Evolutionary conservation across 192 early-diverging fungal genomes (phyloP).

Genomic region (Linnemannia schmuckeri): DNA sequence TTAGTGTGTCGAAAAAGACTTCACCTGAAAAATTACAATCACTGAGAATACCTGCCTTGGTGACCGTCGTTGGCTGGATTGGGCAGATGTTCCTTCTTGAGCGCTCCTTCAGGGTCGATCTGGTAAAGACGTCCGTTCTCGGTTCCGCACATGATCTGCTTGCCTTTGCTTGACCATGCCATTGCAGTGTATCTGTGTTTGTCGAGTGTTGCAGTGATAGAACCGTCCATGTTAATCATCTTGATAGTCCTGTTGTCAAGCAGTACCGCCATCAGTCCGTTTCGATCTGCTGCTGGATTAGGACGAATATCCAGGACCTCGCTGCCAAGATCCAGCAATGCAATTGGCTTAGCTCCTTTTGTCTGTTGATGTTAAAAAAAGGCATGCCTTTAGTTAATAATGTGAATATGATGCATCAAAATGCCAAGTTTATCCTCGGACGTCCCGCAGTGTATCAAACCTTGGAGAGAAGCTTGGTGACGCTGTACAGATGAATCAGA

Average conservation of each 20-base stretch:
- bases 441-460: conserved; percentile 49
- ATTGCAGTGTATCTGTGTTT: conserved; percentile 64
- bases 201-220: conserved; percentile 48
- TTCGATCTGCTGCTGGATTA: conserved; percentile 64
- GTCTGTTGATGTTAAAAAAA: conserved; percentile 44
- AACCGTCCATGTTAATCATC: conserved; percentile 57
- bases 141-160: conserved; percentile 86
- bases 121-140: conserved; percentile 70
- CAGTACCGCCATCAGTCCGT: conserved; percentile 67
- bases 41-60: conserved; percentile 3
- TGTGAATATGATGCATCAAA: no score
- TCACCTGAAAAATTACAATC: neutral
- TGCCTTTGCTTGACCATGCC: conserved; percentile 92
- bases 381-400: conserved; percentile 6
- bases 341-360: conserved; percentile 53
- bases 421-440: no score
- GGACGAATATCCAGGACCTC: conserved; percentile 74
- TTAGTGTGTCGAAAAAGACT: neutral
- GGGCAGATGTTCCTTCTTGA: conserved; percentile 59
- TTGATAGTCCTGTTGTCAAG: conserved; percentile 42
- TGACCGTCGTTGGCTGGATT: conserved; percentile 25
- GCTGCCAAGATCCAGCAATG: conserved; percentile 47
- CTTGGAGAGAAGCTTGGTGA: conserved; percentile 49
- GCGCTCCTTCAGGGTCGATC: conserved; percentile 70
- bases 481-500: conserved; percentile 49